Evolutionary conservation across 192 early-diverging fungal genomes (phyloP).

Genomic region (Backusella psychrophila): DNA sequence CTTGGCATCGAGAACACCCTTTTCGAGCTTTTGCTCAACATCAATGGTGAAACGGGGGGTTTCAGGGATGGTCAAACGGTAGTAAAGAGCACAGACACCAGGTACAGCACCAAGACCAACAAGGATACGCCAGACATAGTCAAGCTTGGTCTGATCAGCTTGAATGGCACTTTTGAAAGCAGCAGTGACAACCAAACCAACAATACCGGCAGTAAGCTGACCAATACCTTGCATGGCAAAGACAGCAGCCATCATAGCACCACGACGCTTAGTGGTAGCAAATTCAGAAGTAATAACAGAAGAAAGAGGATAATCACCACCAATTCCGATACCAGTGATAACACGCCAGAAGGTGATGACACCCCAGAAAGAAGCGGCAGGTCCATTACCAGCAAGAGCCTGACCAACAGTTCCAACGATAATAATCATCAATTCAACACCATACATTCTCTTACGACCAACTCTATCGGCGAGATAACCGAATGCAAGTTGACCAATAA

Average conservation of each 20-base stretch:
- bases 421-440: constrained; percentile 89
- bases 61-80: constrained; percentile 89
- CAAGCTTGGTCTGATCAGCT: constrained; percentile 59
- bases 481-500: constrained; percentile 89
- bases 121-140: constrained; percentile 91
- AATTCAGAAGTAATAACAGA: constrained; percentile 95
- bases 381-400: constrained; percentile 72
- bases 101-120: constrained; percentile 86
- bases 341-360: constrained; percentile 86
- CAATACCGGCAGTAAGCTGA: constrained; percentile 75
- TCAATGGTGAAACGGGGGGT: constrained; percentile 84
- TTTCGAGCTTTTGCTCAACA: constrained; percentile 70
- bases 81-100: constrained; percentile 82
- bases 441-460: constrained; percentile 90
- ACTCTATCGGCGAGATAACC: constrained; percentile 81
- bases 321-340: constrained; percentile 90
- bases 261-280: constrained; percentile 78
- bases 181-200: constrained; percentile 69
- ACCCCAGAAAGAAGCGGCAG: constrained; percentile 59
- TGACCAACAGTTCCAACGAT: constrained; percentile 84
- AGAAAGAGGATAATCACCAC: constrained; percentile 95
- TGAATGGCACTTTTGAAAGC: constrained; percentile 70
- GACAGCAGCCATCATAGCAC: constrained; percentile 86
- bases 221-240: constrained; percentile 96
- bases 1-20: constrained; percentile 50